A percentile compares a stretch with the other conserved stretches of the same genome.
Conservation (phyloP, 148 eudicot species). For the Polygonum maritimum region DNA sequence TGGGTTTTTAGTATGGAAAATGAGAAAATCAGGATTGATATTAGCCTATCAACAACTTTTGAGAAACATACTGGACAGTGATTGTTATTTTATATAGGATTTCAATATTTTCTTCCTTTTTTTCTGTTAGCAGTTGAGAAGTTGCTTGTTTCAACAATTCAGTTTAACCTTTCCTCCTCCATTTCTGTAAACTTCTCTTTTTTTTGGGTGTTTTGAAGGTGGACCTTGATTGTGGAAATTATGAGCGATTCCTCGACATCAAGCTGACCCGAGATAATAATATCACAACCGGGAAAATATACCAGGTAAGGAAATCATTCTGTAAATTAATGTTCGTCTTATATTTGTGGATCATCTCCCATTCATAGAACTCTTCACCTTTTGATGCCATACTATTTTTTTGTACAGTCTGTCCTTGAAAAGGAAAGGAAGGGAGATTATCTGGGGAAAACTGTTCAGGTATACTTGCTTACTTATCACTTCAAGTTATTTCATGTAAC, state of each 20-base stretch:
- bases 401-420: constrained; percentile 62
- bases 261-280: constrained; percentile 79
- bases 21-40: background rate
- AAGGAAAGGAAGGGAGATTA: constrained; percentile 96
- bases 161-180: background rate
- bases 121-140: background rate
- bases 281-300: constrained; percentile 93
- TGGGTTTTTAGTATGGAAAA: background rate
- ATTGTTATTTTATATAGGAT: background rate
- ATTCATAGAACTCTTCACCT: background rate
- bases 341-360: background rate
- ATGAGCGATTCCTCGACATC: constrained; percentile 86
- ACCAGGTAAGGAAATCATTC: constrained; percentile 40
- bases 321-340: background rate
- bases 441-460: constrained; percentile 95
- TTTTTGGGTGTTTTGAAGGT: constrained; percentile 37
- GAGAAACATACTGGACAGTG: background rate
- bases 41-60: background rate
- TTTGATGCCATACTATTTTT: constrained; percentile 13
- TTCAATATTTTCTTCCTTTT: background rate
- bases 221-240: constrained; percentile 97
- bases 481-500: constrained; percentile 6
- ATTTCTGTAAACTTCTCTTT: background rate
- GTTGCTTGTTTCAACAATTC: background rate
- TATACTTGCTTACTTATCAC: constrained; percentile 14